These are phyloP conservation scores for Rhodotorula taiwanensis DNA, from an alignment of 768 basidiomycete genomes.

Conservation along the genomic window DNA sequence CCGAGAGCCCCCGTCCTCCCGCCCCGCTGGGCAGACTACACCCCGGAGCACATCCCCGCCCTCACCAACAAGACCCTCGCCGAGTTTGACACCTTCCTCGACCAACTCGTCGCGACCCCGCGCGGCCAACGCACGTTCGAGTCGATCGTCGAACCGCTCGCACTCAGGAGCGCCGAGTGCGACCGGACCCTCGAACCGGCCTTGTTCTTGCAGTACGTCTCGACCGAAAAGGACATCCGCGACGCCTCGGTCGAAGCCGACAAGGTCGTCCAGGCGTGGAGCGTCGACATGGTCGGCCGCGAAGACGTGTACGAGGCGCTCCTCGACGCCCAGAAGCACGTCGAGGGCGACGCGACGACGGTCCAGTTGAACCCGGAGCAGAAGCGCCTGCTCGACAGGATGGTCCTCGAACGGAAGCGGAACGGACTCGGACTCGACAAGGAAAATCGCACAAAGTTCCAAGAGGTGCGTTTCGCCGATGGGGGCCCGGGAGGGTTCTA, in stretches of 20 bases:
- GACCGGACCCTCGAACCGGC: conserved; percentile 42
- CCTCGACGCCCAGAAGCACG: conserved; percentile 64
- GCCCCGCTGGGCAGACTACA: conserved; percentile 14
- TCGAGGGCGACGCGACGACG: conserved; percentile 53
- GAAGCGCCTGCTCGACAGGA: conserved; percentile 69
- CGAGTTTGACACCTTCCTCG: conserved; percentile 3
- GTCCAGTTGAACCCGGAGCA: conserved; percentile 60
- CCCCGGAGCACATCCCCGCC: neutral
- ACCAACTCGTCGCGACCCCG: conserved; percentile 27
- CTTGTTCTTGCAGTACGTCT: conserved; percentile 75
- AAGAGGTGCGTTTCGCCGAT: conserved; percentile 41
- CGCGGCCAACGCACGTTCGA: conserved; percentile 37
- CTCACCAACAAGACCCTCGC: conserved; percentile 8
- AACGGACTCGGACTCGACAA: conserved; percentile 69
- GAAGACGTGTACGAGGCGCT: conserved; percentile 65
- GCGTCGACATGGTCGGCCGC: conserved; percentile 50
- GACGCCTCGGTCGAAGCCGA: conserved; percentile 74
- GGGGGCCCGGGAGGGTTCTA: no score
- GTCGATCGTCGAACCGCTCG: conserved; percentile 27
- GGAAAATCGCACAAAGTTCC: conserved; percentile 56
- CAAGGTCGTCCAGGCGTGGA: conserved; percentile 53
- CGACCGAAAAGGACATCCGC: conserved; percentile 63
- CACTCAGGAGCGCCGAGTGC: conserved; percentile 14
- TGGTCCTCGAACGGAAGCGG: conserved; percentile 71
- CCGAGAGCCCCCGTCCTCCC: conserved; percentile 16